These are phyloP conservation scores for Fusarium citri DNA, from an alignment of 2,329 filamentous ascomycete genomes.

Conservation along the genomic window DNA sequence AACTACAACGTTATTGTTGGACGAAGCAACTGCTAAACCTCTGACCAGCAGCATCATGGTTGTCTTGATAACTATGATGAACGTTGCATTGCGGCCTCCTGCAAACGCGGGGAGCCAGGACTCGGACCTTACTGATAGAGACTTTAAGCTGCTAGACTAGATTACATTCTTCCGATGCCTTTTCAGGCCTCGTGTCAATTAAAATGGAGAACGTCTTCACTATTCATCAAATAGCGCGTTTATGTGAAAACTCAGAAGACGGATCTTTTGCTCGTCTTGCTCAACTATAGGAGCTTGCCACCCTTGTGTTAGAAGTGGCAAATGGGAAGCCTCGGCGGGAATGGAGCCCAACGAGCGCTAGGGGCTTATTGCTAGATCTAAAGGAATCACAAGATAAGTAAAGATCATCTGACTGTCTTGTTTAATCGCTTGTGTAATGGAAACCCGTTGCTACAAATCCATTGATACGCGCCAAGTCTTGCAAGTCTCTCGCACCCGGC, in stretches of 20 bases:
- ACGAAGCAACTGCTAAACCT: not conserved
- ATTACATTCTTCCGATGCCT: not conserved
- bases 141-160: not conserved
- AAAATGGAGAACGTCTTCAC: rapidly evolving
- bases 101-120: not conserved
- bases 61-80: not conserved
- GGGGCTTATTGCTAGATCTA: rapidly evolving
- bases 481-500: not conserved
- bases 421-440: not conserved
- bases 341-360: not conserved
- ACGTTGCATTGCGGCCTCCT: not conserved
- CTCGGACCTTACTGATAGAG: not conserved
- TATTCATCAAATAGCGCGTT: rapidly evolving
- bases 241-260: not conserved
- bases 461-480: not conserved
- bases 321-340: rapidly evolving
- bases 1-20: not conserved
- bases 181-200: not conserved
- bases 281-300: not conserved
- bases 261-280: not conserved
- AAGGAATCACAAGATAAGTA: not conserved
- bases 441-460: no score
- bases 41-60: not conserved
- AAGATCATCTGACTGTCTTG: not conserved
- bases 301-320: not conserved